Conservation (phyloP, 305 asterid species). For the Fraxinus albicans region DNA sequence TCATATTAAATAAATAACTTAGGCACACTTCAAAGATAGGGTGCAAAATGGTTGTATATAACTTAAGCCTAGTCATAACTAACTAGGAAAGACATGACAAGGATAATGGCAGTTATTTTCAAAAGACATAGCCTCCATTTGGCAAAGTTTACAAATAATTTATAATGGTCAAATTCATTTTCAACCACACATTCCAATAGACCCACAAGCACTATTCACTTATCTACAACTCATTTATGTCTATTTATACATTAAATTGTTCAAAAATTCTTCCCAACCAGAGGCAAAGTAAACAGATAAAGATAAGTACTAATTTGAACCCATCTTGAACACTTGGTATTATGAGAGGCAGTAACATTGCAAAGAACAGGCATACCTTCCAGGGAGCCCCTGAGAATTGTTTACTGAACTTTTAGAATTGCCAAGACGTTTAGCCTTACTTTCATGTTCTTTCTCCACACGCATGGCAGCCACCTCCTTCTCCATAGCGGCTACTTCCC, state of each 20-base stretch:
- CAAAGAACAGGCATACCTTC: conserved; percentile 55
- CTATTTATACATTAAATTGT: background rate
- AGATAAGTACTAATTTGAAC: background rate
- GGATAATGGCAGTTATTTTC: background rate
- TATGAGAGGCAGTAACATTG: conserved; percentile 2
- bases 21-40: background rate
- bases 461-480: conserved; percentile 99
- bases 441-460: conserved; percentile 89
- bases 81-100: background rate
- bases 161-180: background rate
- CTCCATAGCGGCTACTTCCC: conserved; percentile 99
- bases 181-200: background rate
- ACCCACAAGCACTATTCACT: background rate
- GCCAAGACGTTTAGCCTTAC: conserved; percentile 66
- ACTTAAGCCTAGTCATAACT: background rate
- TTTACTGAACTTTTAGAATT: conserved; percentile 61
- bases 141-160: background rate
- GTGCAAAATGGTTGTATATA: background rate
- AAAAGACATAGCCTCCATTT: background rate
- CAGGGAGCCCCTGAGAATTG: conserved; percentile 75
- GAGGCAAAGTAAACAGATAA: background rate
- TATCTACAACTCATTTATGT: background rate
- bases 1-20: background rate
- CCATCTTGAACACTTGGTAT: background rate
- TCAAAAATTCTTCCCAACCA: background rate